A percentile compares a stretch with the other conserved stretches of the same genome.
phyloP scores from a whole-genome alignment of 257 asterid species.

The Marsdenia floribunda region DNA sequence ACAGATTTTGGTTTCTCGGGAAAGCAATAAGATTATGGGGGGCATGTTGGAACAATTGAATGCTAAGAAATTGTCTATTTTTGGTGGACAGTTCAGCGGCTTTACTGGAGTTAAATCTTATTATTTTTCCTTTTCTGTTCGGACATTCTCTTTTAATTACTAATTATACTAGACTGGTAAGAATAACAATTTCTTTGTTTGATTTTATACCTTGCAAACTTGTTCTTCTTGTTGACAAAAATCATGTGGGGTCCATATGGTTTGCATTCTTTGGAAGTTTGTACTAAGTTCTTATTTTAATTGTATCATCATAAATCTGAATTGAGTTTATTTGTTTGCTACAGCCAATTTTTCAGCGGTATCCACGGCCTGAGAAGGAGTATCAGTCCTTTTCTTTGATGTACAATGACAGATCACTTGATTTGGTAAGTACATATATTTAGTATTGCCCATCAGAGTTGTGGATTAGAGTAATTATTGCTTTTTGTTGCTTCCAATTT shows the following conservation, averaged over 20 bases:
- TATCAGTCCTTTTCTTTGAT: constrained; percentile 91
- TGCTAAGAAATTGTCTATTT: too few species aligned
- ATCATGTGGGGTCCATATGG: background rate
- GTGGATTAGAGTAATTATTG: background rate
- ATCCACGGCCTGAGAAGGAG: constrained; percentile 95
- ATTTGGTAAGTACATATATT: constrained; percentile 55
- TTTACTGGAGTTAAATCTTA: background rate
- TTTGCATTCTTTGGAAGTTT: background rate
- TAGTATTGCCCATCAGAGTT: background rate
- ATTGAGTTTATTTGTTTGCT: constrained; percentile 20
- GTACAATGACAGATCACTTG: constrained; percentile 87
- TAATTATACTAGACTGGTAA: background rate
- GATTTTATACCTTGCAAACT: background rate
- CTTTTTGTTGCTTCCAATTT: background rate
- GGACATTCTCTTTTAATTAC: background rate
- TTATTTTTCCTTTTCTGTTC: background rate
- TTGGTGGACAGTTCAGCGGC: too few species aligned
- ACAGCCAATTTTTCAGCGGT: constrained; percentile 90
- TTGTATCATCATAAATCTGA: constrained; percentile 17
- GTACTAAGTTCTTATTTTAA: constrained; percentile 1
- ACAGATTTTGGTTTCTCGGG: background rate
- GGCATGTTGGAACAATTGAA: too few species aligned
- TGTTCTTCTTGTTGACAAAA: background rate
- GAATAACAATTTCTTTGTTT: background rate
- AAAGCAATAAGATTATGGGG: too few species aligned